Evolutionary conservation across 225 moss, liverwort and hornwort species (phyloP).

Genomic region (Rhytidiadelphus loreus): DNA sequence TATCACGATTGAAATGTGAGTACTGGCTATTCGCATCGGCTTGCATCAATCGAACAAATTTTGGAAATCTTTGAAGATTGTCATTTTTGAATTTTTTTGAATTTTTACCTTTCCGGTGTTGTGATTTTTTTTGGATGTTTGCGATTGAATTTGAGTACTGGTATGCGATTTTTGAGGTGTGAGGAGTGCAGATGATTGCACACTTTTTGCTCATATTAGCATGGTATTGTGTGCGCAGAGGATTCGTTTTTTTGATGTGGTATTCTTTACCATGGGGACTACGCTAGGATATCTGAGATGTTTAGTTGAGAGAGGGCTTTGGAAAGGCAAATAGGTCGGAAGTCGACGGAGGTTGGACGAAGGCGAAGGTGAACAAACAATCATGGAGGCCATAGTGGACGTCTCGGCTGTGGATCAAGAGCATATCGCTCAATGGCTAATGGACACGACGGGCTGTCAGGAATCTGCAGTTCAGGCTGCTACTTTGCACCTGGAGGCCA

Average conservation of each 20-base stretch:
- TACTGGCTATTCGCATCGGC: not conserved
- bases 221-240: constrained; percentile 2
- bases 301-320: not conserved
- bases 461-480: constrained; percentile 75
- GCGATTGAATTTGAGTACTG: not conserved
- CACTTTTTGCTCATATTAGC: not conserved
- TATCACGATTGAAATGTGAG: not conserved
- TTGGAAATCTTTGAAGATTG: not conserved
- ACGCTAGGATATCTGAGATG: not conserved
- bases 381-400: constrained; percentile 70
- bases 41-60: not conserved
- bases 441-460: constrained; percentile 73
- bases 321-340: not conserved
- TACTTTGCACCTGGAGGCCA: constrained; percentile 59
- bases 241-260: not conserved
- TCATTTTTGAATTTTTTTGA: not conserved
- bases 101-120: not conserved
- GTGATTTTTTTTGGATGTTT: not conserved
- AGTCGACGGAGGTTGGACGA: not conserved
- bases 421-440: constrained; percentile 81
- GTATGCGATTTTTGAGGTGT: not conserved
- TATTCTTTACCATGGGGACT: not conserved
- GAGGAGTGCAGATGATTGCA: not conserved
- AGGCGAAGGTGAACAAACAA: not conserved
- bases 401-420: constrained; percentile 46